phyloP scores from a whole-genome alignment of 2,329 filamentous ascomycete species.

The Kalmusia sp. region DNA sequence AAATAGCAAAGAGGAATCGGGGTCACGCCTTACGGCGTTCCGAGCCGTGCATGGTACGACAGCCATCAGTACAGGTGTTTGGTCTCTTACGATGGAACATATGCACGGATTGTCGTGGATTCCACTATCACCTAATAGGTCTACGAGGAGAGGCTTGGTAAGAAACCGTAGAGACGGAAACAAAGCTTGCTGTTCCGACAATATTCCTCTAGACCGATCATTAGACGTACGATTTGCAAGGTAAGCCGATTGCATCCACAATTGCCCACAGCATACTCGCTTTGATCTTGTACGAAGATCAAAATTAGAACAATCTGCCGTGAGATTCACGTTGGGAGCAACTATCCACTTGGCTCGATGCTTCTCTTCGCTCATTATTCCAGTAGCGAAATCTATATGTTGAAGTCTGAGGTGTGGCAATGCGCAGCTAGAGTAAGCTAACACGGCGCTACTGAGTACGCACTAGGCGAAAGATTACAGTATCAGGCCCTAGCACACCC shows the following conservation, averaged over 20 bases:
- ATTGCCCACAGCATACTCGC: not conserved
- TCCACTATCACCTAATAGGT: not conserved
- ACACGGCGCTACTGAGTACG: not conserved
- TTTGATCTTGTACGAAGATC: not conserved
- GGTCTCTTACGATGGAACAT: not conserved
- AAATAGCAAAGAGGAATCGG: not conserved
- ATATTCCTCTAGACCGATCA: not conserved
- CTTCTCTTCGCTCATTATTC: not conserved
- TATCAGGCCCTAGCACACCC: constrained; percentile 15
- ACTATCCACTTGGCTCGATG: not conserved
- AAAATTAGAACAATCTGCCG: not conserved
- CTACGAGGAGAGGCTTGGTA: not conserved
- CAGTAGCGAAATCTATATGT: not conserved
- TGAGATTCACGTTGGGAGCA: not conserved
- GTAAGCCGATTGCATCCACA: not conserved
- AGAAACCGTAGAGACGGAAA: not conserved
- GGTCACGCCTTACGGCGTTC: not conserved
- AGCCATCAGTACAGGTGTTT: not conserved
- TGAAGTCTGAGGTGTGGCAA: not conserved
- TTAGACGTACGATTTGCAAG: not conserved
- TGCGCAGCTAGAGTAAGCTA: not conserved
- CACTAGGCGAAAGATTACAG: constrained; percentile 7
- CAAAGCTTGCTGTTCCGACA: not conserved
- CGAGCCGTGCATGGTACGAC: not conserved
- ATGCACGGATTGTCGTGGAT: too few relatives aligned